Conservation (phyloP, 2,329 filamentous ascomycete species). For the Onygenales sp. region DNA sequence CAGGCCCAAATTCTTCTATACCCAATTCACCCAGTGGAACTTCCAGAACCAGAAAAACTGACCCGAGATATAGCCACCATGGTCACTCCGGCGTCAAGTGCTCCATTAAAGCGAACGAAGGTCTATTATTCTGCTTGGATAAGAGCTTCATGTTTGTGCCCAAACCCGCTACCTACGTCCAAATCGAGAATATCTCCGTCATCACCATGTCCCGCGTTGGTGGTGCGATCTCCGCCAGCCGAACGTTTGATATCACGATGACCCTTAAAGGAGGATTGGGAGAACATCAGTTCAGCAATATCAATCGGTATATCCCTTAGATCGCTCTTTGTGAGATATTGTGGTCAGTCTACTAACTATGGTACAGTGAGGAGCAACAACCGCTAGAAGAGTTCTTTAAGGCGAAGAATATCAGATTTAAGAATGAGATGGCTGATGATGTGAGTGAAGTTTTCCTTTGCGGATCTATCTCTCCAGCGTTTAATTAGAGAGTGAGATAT, state of each 20-base stretch:
- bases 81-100: constrained; percentile 94
- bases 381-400: constrained; percentile 97
- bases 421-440: constrained; percentile 98
- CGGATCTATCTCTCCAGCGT: background rate
- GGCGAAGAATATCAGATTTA: constrained; percentile 84
- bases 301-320: constrained; percentile 58
- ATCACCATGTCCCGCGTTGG: constrained; percentile 95
- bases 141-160: constrained; percentile 99
- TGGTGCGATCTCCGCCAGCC: constrained; percentile 82
- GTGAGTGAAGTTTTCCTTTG: constrained; percentile 41
- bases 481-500: background rate
- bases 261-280: constrained; percentile 77
- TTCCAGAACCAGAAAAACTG: constrained; percentile 6
- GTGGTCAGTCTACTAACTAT: constrained; percentile 16
- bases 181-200: constrained; percentile 82
- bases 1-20: background rate
- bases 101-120: constrained; percentile 99
- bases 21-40: constrained; percentile 3
- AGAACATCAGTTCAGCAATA: constrained; percentile 96
- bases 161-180: constrained; percentile 94
- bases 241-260: constrained; percentile 95
- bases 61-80: constrained; percentile 55
- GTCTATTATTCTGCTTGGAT: constrained; percentile 91
- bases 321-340: background rate
- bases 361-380: constrained; percentile 71